phyloP scores from a whole-genome alignment of 768 basidiomycete genomes.

The Mycena crocata region DNA sequence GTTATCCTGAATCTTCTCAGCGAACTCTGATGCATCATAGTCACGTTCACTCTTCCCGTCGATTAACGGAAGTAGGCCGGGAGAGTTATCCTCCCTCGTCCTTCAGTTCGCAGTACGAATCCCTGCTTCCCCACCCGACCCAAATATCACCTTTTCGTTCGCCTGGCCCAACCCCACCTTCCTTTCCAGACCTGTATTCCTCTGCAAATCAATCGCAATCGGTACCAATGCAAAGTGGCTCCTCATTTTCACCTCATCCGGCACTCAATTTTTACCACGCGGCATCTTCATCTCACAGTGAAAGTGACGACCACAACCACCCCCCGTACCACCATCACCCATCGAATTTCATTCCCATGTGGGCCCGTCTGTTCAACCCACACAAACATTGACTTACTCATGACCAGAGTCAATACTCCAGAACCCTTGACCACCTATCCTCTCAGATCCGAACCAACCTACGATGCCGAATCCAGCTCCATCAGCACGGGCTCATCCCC shows the following conservation, averaged over 20 bases:
- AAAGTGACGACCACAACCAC: not conserved
- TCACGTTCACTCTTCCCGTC: not conserved
- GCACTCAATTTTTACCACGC: not conserved
- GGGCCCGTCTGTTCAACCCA: not conserved
- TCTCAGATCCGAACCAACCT: not conserved
- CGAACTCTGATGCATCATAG: constrained; percentile 9
- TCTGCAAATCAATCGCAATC: not conserved
- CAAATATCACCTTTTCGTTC: constrained; percentile 5
- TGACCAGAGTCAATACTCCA: constrained; percentile 8
- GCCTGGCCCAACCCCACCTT: constrained; percentile 12
- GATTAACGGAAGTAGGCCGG: too few species aligned
- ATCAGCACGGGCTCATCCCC: not conserved
- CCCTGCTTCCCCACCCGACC: too few species aligned
- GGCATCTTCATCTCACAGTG: not conserved
- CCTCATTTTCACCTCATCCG: not conserved
- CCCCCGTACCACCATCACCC: not conserved
- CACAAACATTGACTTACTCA: not conserved
- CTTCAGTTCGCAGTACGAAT: too few species aligned
- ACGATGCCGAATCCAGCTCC: not conserved
- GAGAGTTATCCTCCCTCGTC: too few species aligned
- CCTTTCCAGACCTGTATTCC: not conserved
- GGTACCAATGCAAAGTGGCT: not conserved
- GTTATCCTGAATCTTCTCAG: constrained; percentile 20
- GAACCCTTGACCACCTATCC: not conserved
- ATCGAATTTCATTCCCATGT: constrained; percentile 30